Evolutionary conservation across 495 filamentous ascomycete species (phyloP).

Genomic region (Podospora pseudocomata): DNA sequence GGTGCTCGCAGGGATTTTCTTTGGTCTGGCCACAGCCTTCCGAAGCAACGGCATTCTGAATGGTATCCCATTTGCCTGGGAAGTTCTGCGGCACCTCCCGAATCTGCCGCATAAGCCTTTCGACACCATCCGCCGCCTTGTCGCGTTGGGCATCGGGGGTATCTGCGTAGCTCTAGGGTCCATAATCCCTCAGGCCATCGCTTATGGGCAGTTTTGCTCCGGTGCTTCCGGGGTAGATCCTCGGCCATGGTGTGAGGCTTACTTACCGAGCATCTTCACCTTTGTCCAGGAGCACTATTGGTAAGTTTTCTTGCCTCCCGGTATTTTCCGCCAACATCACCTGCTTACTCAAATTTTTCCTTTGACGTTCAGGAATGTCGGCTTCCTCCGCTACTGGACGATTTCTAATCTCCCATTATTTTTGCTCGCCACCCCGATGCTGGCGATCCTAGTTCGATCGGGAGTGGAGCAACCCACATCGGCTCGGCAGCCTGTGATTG

Average conservation of each 20-base stretch:
- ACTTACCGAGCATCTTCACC: conserved; percentile 78
- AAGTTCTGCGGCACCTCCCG: conserved; percentile 51
- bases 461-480: conserved; percentile 45
- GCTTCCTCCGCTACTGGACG: conserved; percentile 89
- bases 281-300: conserved; percentile 90
- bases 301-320: conserved; percentile 48
- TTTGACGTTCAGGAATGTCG: conserved; percentile 63
- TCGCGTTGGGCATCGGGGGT: conserved; percentile 61
- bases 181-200: conserved; percentile 67
- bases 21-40: conserved; percentile 69
- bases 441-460: conserved; percentile 63
- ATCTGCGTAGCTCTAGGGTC: conserved; percentile 62
- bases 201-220: conserved; percentile 69
- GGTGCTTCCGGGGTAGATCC: conserved; percentile 22
- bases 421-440: conserved; percentile 73
- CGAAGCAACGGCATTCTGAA: conserved; percentile 87
- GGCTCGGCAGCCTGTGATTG: neutral
- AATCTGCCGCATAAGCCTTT: conserved; percentile 19
- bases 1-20: conserved; percentile 59
- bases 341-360: conserved; percentile 58
- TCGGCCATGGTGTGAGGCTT: conserved; percentile 70
- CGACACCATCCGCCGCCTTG: conserved; percentile 44
- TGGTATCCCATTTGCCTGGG: conserved; percentile 55
- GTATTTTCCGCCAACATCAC: neutral
- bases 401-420: conserved; percentile 84